Evolutionary conservation across 2,329 filamentous ascomycete genomes (phyloP).

Genomic region (Fusarium chuoi): DNA sequence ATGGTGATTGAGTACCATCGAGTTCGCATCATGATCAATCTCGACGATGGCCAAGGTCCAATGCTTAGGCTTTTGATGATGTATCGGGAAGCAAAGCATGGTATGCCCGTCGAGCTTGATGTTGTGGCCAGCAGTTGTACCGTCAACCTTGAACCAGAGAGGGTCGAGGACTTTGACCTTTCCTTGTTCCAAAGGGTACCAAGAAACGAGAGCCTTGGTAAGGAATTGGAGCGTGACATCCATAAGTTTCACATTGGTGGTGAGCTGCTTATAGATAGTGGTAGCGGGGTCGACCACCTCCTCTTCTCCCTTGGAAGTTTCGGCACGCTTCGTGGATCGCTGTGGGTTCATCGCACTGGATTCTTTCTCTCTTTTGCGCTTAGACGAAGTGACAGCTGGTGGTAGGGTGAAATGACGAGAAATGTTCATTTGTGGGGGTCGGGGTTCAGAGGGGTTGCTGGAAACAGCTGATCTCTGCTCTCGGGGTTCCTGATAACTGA

Average conservation of each 20-base stretch:
- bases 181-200: background rate
- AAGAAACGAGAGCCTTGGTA: background rate
- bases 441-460: no score
- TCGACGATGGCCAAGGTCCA: background rate
- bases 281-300: background rate
- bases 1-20: background rate
- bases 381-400: background rate
- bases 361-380: slow-evolving; percentile 3
- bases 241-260: background rate
- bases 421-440: background rate
- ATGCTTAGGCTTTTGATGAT: background rate
- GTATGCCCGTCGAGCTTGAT: background rate
- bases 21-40: background rate
- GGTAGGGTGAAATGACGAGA: background rate
- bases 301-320: background rate
- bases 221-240: background rate
- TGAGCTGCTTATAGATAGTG: background rate
- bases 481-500: background rate
- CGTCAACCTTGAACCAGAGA: slow-evolving; percentile 5
- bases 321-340: background rate
- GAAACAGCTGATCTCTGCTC: background rate
- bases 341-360: background rate
- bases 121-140: background rate
- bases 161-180: background rate
- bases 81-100: background rate